Conservation (phyloP, 2,329 filamentous ascomycete species). For the Ustulina deusta region DNA sequence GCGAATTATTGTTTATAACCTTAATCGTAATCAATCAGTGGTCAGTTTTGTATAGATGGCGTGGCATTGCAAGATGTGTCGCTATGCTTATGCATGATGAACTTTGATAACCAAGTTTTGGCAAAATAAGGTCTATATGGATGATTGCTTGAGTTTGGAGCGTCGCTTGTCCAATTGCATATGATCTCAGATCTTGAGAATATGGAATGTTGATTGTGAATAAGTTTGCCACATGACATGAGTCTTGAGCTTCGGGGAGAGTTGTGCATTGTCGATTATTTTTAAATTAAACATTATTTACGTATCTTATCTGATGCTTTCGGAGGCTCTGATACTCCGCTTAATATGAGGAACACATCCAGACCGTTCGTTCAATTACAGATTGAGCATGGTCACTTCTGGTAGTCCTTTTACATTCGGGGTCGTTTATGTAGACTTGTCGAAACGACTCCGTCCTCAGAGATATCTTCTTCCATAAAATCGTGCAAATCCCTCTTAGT, state of each 20-base stretch:
- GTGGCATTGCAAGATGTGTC: not conserved
- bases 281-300: slow-evolving; percentile 1
- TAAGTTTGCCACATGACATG: not conserved
- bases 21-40: too few relatives aligned
- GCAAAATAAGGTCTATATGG: too few relatives aligned
- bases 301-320: not conserved
- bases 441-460: not conserved
- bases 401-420: not conserved
- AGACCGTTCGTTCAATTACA: not conserved
- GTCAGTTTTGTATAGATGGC: not conserved
- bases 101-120: not conserved
- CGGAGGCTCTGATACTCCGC: not conserved
- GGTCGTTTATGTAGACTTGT: slow-evolving; percentile 19
- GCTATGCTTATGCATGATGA: not conserved
- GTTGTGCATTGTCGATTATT: not conserved
- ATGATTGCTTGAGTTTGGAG: not conserved
- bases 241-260: not conserved
- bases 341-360: not conserved
- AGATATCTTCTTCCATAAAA: not conserved
- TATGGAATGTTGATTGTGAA: too few relatives aligned
- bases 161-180: not conserved
- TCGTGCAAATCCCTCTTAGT: slow-evolving; percentile 23
- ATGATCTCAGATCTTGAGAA: too few relatives aligned
- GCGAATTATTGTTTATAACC: too few relatives aligned
- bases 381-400: not conserved